These are phyloP conservation scores for Naganishia vishniacii DNA, from an alignment of 768 basidiomycete genomes.

Conservation along the genomic window DNA sequence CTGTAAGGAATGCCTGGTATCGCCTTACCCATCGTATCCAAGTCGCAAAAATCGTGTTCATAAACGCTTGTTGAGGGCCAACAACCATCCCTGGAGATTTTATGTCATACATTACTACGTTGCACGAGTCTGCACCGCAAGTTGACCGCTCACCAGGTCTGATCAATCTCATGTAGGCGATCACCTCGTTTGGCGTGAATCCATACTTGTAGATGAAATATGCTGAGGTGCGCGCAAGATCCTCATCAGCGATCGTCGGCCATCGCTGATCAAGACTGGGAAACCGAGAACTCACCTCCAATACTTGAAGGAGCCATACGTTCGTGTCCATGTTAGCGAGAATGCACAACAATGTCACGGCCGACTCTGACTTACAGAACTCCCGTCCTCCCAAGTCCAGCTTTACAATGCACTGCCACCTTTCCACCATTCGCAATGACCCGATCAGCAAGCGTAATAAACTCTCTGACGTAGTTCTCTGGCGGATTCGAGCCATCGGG, in stretches of 20 bases:
- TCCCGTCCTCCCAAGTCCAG: constrained; percentile 91
- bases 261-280: too few relatives aligned
- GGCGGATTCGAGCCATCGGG: constrained; percentile 98
- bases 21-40: constrained; percentile 15
- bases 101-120: not conserved
- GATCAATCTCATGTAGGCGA: constrained; percentile 96
- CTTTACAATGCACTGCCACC: constrained; percentile 72
- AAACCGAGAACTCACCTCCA: constrained; percentile 54
- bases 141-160: constrained; percentile 70
- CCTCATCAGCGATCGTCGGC: too few relatives aligned
- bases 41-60: constrained; percentile 15
- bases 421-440: constrained; percentile 72
- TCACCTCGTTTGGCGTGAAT: constrained; percentile 90
- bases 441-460: constrained; percentile 77
- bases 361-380: constrained; percentile 54
- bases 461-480: constrained; percentile 85
- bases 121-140: not conserved
- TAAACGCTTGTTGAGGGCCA: constrained; percentile 40
- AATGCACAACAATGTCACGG: not conserved
- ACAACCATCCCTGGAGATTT: constrained; percentile 42
- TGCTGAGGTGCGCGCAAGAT: constrained; percentile 55
- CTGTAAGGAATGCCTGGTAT: not conserved
- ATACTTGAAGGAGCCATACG: constrained; percentile 51
- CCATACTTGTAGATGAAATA: constrained; percentile 99
- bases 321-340: not conserved